phyloP scores from a whole-genome alignment of 805 yeast species.

The Metschnikowia kofuensis region DNA sequence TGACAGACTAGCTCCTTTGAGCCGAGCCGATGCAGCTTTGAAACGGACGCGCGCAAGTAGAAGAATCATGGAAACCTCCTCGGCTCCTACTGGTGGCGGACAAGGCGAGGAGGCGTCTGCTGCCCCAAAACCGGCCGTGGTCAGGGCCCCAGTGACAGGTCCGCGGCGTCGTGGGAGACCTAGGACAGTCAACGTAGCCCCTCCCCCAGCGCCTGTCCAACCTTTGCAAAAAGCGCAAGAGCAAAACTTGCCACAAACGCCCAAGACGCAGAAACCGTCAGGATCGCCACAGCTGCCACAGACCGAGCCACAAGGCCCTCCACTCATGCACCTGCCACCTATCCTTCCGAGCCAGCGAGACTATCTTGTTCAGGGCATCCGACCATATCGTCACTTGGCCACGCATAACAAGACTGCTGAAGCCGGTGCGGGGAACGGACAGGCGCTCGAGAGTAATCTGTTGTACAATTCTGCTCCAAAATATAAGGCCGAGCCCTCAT shows the following conservation, averaged over 20 bases:
- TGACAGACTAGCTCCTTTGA: constrained; percentile 11
- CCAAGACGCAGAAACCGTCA: not conserved
- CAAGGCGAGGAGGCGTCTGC: not conserved
- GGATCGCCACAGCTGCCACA: constrained; percentile 1
- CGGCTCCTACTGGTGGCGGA: constrained; percentile 4
- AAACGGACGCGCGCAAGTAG: constrained; percentile 10
- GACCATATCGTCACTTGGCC: constrained; percentile 6
- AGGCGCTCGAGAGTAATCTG: no score
- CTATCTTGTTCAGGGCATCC: constrained; percentile 9
- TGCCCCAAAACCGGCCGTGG: not conserved
- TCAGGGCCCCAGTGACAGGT: not conserved
- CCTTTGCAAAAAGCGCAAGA: no score
- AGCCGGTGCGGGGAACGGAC: no score
- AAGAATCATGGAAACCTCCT: constrained; percentile 1
- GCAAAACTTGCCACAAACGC: not conserved
- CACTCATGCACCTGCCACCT: constrained; percentile 16
- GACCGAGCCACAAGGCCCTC: constrained; percentile 9
- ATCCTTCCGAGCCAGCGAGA: constrained; percentile 17
- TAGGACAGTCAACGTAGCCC: not conserved
- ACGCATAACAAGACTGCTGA: no score
- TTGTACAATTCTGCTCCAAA: no score
- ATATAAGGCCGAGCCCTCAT: not conserved
- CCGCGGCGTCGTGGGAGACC: constrained; percentile 2
- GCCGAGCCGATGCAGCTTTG: constrained; percentile 6
- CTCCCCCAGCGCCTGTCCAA: not conserved